Evolutionary conservation across 306 rosid species (phyloP), one percentile per base, ranked within the genome.

Genomic region (Dicorynia guianensis): DNA sequence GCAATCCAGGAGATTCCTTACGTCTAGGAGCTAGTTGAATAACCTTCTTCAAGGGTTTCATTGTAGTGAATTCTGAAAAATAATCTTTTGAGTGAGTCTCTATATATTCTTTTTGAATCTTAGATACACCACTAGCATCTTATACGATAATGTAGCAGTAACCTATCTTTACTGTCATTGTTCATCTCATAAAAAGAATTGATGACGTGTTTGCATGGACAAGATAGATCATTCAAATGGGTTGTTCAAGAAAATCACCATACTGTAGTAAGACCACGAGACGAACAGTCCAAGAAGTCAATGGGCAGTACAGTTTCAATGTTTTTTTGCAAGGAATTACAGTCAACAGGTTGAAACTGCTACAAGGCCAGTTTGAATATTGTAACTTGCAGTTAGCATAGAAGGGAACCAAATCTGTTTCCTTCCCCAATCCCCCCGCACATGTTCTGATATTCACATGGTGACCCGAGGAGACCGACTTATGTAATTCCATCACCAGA

Each of bases 381-480:
- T 86, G 60, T 83, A 86, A 82, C 57, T 75, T 69, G 79, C 70
- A 82, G 86, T 84, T 81, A 65, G 82, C 35, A 19, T 4, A 67
- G 63, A 82, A 72, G 74, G 53, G 49, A 90, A 86, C 80, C 70
- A 67, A 71, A 52, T 19, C 69, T n/a, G n/a, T n/a, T n/a, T 74
- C 46, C 64, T 79, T 36, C 30, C 66, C 74, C 43, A 56, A 25
- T 79, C 84, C 69, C 81, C 76, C 72, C 44, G 30, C 30, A 25
- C 30, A 25, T 25, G 2, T 25, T 25, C 2, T 1, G 30, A 25
- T 67, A 81, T 79, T 91, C 96, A 94, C 95, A 88, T 87, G 96
- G 85, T 74, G 56, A 88, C 66, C 80, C 68, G 81, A 84, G 63
- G 52, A 57, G 42, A 52, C 10, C 82, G 94, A 87, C 96, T 66